A percentile compares a stretch with the other conserved stretches of the same genome.
Evolutionary conservation across 1,284 basidiomycete species (phyloP).

Genomic region (Thelephora terrestris): DNA sequence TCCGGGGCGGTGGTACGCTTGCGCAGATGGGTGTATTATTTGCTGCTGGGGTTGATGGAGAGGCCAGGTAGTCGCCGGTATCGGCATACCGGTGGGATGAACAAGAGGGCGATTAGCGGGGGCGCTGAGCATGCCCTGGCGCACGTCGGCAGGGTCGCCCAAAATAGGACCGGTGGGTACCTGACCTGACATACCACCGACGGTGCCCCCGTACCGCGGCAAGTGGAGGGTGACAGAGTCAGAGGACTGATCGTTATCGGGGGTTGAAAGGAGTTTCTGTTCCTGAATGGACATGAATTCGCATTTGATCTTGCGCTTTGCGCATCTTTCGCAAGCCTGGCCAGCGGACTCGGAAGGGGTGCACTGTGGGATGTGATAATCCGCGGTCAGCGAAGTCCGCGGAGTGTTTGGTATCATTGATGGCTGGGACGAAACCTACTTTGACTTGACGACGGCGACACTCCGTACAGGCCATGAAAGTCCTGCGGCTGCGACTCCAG

Average conservation of each 20-base stretch:
- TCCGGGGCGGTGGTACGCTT: too few relatives aligned
- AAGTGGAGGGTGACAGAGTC: background rate
- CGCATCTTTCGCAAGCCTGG: conserved; percentile 21
- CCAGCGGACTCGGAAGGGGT: background rate
- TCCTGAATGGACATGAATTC: conserved; percentile 23
- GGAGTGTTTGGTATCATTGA: background rate
- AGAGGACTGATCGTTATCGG: background rate
- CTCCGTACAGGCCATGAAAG: conserved; percentile 38
- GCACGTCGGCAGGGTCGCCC: too few relatives aligned
- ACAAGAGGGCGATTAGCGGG: too few relatives aligned
- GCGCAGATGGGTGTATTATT: too few relatives aligned
- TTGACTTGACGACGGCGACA: conserved; percentile 47
- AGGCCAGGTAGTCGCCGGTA: too few relatives aligned
- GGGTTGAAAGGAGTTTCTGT: conserved; percentile 11
- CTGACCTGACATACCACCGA: background rate
- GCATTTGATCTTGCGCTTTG: conserved; percentile 24
- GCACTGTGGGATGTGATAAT: background rate
- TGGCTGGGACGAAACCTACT: conserved; percentile 20
- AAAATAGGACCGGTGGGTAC: too few relatives aligned
- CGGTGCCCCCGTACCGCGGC: background rate
- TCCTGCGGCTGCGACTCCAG: conserved; percentile 28
- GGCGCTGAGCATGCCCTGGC: too few relatives aligned
- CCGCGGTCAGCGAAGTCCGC: background rate
- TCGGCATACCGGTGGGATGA: too few relatives aligned
- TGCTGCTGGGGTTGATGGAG: too few relatives aligned